Evolutionary conservation across 257 asterid genomes (phyloP), one percentile per base, ranked within the genome.

Genomic region (Anisodus tanguticus): DNA sequence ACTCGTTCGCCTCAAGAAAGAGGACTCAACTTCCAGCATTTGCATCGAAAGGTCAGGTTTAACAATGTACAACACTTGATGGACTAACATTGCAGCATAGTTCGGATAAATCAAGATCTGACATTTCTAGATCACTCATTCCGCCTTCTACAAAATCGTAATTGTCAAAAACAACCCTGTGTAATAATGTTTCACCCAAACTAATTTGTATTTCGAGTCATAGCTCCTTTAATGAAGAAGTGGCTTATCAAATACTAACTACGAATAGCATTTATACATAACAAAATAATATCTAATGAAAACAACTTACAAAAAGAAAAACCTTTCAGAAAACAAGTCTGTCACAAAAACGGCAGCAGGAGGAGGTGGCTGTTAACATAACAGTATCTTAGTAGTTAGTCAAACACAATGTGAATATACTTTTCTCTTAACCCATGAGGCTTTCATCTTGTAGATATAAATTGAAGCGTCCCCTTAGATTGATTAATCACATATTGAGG

Each of bases 101-200:
- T 9, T 45, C n/a, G 9, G 17, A 47, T 9, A 9, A n/a, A 72
- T 72, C 58, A 45, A 71, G 80, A 71, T 71, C n/a, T 45, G 58
- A 9, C 80, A 71, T 71, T 31, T 71, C 39, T 71, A 31, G 80
- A 71, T 71, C 58, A 71, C 58, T 71, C 80, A 45, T 71, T 71
- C 54, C 5, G n/a, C 58, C 39, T 45, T 72, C 80, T n/a, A 72
- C 9, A 45, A 72, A 45, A n/a, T 47, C 1, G 39, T 72, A 72
- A 45, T 5, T 72, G 16, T n/a, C 41, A 4, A 72, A 72, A 72
- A 47, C 58, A 72, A 45, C 35, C 35, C 59, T 9, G 41, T 45
- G 58, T 5, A 72, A 45, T 71, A 71, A 45, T 72, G 58, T 72
- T 31, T 31, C 35, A 1, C 35, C 35, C 35, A 45, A 4, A 47